These are phyloP conservation scores for Trichoderma polysporum DNA, from an alignment of 2,329 filamentous ascomycete genomes.

Conservation along the genomic window DNA sequence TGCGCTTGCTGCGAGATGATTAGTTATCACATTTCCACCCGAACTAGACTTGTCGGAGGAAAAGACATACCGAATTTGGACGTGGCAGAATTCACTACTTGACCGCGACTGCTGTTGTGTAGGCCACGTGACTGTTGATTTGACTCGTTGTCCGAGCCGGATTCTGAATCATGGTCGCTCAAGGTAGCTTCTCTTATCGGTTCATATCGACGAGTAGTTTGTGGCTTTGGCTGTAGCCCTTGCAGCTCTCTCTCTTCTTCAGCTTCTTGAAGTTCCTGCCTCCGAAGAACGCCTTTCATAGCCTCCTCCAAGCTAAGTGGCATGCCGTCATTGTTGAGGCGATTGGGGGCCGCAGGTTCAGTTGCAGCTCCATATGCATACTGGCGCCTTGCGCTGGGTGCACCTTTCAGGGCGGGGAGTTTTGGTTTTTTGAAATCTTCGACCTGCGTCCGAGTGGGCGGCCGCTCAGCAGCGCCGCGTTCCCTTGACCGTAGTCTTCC, in stretches of 20 bases:
- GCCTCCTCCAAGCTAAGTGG: slow-evolving; percentile 6
- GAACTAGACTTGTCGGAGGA: background rate
- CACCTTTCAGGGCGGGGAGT: slow-evolving; percentile 31
- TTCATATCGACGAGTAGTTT: background rate
- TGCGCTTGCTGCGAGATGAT: background rate
- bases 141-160: background rate
- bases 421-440: slow-evolving; percentile 29
- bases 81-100: background rate
- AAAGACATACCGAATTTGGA: background rate
- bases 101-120: background rate
- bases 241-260: background rate
- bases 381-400: slow-evolving; percentile 38
- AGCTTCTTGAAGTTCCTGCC: slow-evolving; percentile 14
- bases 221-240: background rate
- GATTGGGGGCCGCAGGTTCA: slow-evolving; percentile 33
- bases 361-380: slow-evolving; percentile 41
- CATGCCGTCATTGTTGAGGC: slow-evolving; percentile 6
- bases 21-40: background rate
- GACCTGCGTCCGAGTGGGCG: background rate
- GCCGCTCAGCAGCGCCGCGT: slow-evolving; percentile 16
- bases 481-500: slow-evolving; percentile 23
- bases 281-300: slow-evolving; percentile 10
- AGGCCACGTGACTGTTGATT: background rate
- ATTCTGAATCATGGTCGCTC: background rate
- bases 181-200: background rate